Evolutionary conservation across 257 asterid genomes (phyloP).

Genomic region (Solanum okadae): DNA sequence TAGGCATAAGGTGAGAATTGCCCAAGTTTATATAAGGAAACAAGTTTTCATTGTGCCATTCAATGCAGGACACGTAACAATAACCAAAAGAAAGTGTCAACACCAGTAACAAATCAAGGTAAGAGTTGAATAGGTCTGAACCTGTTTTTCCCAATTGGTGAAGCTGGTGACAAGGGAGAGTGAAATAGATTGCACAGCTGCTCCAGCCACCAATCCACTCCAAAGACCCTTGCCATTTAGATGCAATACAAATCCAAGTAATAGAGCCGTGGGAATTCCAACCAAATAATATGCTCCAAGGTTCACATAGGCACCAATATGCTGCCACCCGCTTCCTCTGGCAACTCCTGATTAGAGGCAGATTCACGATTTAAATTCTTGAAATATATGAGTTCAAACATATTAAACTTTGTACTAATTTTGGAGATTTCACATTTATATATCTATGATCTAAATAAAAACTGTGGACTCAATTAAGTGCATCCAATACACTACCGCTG

Average conservation of each 20-base stretch:
- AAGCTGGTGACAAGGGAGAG: slow-evolving; percentile 42
- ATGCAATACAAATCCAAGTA: slow-evolving; percentile 54
- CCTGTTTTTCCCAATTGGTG: slow-evolving; percentile 75
- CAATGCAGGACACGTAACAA: background rate
- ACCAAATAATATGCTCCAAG: slow-evolving; percentile 42
- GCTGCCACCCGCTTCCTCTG: slow-evolving; percentile 90
- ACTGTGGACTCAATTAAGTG: background rate
- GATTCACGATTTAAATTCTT: background rate
- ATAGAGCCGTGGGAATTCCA: slow-evolving; percentile 58
- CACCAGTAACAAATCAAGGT: background rate
- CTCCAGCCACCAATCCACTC: slow-evolving; percentile 67
- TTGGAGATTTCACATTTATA: background rate
- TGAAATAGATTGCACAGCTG: slow-evolving; percentile 38
- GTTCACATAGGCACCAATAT: slow-evolving; percentile 75
- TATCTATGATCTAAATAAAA: background rate
- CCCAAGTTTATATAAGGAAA: background rate
- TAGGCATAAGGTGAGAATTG: background rate
- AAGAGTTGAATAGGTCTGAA: slow-evolving; percentile 1
- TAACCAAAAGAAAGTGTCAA: background rate
- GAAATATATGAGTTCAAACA: background rate
- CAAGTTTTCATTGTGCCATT: background rate
- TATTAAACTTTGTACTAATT: background rate
- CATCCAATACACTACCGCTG: background rate
- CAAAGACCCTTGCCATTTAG: slow-evolving; percentile 56
- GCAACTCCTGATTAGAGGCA: slow-evolving; percentile 37